Conservation (phyloP, 2,329 filamentous ascomycete genomes). For the Didymella lethalis region DNA sequence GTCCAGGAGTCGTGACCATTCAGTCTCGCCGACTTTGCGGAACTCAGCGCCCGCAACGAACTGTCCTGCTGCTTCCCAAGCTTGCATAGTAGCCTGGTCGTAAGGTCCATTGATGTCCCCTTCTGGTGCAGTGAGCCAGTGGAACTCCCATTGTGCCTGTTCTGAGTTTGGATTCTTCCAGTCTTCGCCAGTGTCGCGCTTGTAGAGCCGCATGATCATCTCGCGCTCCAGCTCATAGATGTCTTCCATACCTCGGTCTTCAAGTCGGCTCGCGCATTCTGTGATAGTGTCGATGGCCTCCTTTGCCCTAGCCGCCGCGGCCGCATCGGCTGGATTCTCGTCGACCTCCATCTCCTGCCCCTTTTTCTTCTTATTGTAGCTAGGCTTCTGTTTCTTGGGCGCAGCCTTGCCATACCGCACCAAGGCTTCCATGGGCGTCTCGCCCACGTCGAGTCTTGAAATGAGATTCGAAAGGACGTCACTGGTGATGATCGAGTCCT, state of each 20-base stretch:
- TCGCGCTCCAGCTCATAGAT: constrained; percentile 92
- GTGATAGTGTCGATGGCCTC: constrained; percentile 83
- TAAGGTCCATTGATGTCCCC: constrained; percentile 85
- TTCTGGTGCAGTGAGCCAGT: constrained; percentile 89
- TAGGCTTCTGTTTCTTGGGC: constrained; percentile 59
- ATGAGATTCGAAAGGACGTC: constrained; percentile 81
- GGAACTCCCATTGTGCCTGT: constrained; percentile 79
- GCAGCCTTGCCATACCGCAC: constrained; percentile 76
- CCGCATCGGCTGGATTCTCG: constrained; percentile 64
- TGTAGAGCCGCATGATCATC: constrained; percentile 80
- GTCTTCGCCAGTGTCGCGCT: constrained; percentile 83
- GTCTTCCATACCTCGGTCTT: constrained; percentile 84
- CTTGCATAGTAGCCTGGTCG: constrained; percentile 82
- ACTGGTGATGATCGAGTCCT: constrained; percentile 76
- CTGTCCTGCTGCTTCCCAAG: constrained; percentile 91
- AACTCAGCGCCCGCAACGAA: constrained; percentile 85
- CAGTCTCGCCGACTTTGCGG: constrained; percentile 51
- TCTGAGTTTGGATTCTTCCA: constrained; percentile 69
- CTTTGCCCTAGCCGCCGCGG: constrained; percentile 73
- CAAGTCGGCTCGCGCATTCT: constrained; percentile 84
- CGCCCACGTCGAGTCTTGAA: constrained; percentile 74
- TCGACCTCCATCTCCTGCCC: constrained; percentile 74
- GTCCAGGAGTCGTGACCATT: constrained; percentile 55
- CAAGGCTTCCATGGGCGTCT: constrained; percentile 88
- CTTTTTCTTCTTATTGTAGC: constrained; percentile 52